Percentiles rank a stretch among this genome's conserved stretches.
Evolutionary conservation across 306 rosid species (phyloP).

Genomic region (Rubus parviflorus): DNA sequence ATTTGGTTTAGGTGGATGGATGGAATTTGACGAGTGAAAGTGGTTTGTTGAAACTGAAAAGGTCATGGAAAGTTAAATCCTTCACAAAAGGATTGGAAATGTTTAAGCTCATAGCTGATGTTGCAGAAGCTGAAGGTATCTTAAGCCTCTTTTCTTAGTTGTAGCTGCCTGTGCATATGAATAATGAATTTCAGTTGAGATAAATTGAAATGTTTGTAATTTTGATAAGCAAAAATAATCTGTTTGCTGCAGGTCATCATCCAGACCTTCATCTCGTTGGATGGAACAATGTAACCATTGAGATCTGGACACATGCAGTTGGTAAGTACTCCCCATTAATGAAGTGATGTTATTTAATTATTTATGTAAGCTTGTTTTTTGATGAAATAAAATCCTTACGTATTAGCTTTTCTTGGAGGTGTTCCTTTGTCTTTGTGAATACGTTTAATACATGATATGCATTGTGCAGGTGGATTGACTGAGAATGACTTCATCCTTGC

Average conservation of each 20-base stretch:
- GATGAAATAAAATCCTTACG: background rate
- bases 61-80: slow-evolving; percentile 71
- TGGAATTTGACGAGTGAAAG: slow-evolving; percentile 72
- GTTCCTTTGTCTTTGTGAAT: background rate
- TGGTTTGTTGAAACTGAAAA: slow-evolving; percentile 55
- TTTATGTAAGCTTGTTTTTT: background rate
- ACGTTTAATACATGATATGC: background rate
- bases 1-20: slow-evolving; percentile 48
- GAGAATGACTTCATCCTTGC: slow-evolving; percentile 95
- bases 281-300: slow-evolving; percentile 77
- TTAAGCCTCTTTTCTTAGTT: slow-evolving; percentile 5
- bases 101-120: slow-evolving; percentile 62
- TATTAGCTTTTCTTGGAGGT: background rate
- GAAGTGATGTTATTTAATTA: background rate
- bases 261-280: slow-evolving; percentile 97
- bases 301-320: slow-evolving; percentile 85
- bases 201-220: background rate
- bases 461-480: slow-evolving; percentile 76
- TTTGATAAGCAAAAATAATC: background rate
- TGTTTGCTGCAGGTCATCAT: slow-evolving; percentile 63
- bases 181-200: slow-evolving; percentile 2
- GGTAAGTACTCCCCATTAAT: slow-evolving; percentile 45
- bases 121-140: slow-evolving; percentile 83
- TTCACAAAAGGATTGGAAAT: slow-evolving; percentile 82
- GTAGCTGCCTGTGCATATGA: background rate